A percentile compares a stretch with the other conserved stretches of the same genome.
phyloP scores from a whole-genome alignment of 495 filamentous ascomycete genomes.

The Neurospora sp. region DNA sequence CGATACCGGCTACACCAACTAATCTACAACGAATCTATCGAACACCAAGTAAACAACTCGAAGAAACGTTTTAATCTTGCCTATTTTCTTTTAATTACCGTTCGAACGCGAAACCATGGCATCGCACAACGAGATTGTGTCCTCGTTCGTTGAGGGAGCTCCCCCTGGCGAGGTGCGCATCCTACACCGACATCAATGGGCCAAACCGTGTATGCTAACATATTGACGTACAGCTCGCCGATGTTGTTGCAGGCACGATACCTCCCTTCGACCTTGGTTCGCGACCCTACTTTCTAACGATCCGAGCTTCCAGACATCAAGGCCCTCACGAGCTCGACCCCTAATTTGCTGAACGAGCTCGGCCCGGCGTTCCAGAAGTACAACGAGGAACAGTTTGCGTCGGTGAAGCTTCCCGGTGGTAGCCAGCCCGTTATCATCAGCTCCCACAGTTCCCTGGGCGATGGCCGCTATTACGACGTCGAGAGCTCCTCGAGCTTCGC shows the following conservation, averaged over 20 bases:
- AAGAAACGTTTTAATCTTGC: background rate
- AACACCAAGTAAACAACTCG: background rate
- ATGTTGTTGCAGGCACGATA: conserved; percentile 71
- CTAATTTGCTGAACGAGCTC: conserved; percentile 57
- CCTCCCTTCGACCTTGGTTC: background rate
- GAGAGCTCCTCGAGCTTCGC: conserved; percentile 77
- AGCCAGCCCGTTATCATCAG: conserved; percentile 81
- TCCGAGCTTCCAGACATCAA: conserved; percentile 65
- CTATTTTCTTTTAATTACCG: background rate
- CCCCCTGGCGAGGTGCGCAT: conserved; percentile 88
- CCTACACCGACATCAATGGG: background rate
- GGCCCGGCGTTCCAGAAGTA: conserved; percentile 83
- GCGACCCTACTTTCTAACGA: conserved; percentile 1
- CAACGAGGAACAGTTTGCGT: conserved; percentile 87
- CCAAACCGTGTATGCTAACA: conserved; percentile 10
- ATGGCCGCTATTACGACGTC: conserved; percentile 77
- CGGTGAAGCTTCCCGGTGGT: conserved; percentile 78
- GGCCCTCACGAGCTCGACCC: conserved; percentile 61
- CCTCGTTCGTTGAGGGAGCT: conserved; percentile 87
- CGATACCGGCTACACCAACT: background rate
- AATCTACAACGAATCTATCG: background rate
- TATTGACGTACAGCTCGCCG: conserved; percentile 52
- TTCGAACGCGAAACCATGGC: conserved; percentile 18
- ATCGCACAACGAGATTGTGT: conserved; percentile 51
- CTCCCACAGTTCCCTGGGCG: conserved; percentile 68